Percentiles rank a stretch among this genome's conserved stretches.
These are phyloP conservation scores for Drechslerella coelobrocha DNA, from an alignment of 2,329 filamentous ascomycete species.

Conservation along the genomic window DNA sequence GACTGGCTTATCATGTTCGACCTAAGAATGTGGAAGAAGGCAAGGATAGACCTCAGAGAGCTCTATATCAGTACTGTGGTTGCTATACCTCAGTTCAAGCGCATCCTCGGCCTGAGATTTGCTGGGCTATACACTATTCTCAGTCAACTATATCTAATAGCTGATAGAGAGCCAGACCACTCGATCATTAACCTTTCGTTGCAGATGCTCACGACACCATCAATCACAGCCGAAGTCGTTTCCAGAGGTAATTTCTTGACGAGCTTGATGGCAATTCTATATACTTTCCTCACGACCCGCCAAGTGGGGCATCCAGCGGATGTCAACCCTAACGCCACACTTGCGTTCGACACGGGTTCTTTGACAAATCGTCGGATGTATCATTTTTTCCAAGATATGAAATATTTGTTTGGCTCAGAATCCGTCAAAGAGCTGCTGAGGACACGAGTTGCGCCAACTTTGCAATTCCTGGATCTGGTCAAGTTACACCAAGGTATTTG, in stretches of 20 bases:
- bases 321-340: slow-evolving; percentile 80
- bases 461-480: slow-evolving; percentile 93
- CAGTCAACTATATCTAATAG: slow-evolving; percentile 92
- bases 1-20: slow-evolving; percentile 97
- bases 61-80: slow-evolving; percentile 97
- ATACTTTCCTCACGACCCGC: slow-evolving; percentile 93
- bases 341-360: slow-evolving; percentile 92
- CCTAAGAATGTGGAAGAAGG: slow-evolving; percentile 93
- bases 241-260: slow-evolving; percentile 95
- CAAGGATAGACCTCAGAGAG: slow-evolving; percentile 85
- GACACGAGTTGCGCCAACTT: slow-evolving; percentile 81
- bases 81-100: slow-evolving; percentile 93
- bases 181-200: slow-evolving; percentile 97
- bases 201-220: slow-evolving; percentile 95
- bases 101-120: slow-evolving; percentile 88
- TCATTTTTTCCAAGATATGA: slow-evolving; percentile 94
- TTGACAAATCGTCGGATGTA: slow-evolving; percentile 96
- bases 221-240: slow-evolving; percentile 94
- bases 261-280: slow-evolving; percentile 92
- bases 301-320: slow-evolving; percentile 95
- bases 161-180: slow-evolving; percentile 94
- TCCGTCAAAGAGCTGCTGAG: slow-evolving; percentile 87
- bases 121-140: slow-evolving; percentile 92
- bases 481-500: slow-evolving; percentile 97
- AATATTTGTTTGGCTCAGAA: slow-evolving; percentile 85